Evolutionary conservation across 345 rosid species (phyloP).

Genomic region (Dipteronia sinensis): DNA sequence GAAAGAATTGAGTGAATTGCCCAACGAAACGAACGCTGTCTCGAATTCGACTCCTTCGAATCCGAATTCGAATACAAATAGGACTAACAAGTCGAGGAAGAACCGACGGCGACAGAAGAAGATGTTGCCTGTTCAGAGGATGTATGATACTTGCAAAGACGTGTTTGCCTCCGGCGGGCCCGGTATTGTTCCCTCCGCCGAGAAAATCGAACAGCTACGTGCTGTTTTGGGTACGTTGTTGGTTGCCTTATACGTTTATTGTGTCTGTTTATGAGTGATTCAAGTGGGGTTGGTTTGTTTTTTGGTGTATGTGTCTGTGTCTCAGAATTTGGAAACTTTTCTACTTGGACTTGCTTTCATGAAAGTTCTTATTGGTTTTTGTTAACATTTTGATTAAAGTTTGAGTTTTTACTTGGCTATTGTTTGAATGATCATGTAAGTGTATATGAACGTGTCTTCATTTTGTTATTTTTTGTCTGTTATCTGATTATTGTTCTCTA

Average conservation of each 20-base stretch:
- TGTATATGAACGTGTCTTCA: neutral
- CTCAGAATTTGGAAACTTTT: neutral
- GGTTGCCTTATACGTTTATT: neutral
- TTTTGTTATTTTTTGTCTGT: neutral
- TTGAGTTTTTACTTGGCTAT: neutral
- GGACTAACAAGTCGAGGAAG: constrained; percentile 36
- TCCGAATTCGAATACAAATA: constrained; percentile 8
- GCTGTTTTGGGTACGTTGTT: constrained; percentile 67
- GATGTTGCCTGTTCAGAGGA: constrained; percentile 58
- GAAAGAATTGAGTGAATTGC: constrained; percentile 41
- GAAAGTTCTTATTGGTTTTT: neutral
- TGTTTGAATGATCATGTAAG: neutral
- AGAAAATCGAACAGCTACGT: constrained; percentile 57
- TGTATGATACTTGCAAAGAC: constrained; percentile 71
- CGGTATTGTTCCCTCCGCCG: constrained; percentile 64
- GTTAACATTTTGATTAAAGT: neutral
- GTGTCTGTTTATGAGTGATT: neutral
- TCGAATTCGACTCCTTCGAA: constrained; percentile 10
- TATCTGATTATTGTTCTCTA: too few species aligned
- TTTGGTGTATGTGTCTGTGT: constrained; percentile 6
- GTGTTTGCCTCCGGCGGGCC: constrained; percentile 55
- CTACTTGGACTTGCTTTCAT: neutral
- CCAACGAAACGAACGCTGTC: constrained; percentile 26
- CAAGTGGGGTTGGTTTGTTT: neutral
- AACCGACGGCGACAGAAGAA: constrained; percentile 34